phyloP scores from a whole-genome alignment of 2,329 filamentous ascomycete species.

The Scedosporium aurantiacum region DNA sequence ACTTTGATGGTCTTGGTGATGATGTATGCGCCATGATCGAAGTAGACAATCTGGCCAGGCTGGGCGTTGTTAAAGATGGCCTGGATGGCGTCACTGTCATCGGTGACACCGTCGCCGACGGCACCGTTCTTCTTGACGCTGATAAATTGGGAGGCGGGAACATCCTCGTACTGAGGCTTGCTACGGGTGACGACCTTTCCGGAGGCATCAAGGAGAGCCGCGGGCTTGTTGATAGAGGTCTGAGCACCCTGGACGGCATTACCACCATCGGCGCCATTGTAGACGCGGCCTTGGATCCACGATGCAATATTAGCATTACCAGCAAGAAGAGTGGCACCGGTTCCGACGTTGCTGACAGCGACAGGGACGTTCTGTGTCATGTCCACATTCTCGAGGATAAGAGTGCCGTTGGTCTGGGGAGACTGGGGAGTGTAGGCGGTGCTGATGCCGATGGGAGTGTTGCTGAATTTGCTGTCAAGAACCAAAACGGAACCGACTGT shows the following conservation, averaged over 20 bases:
- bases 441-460: constrained; percentile 65
- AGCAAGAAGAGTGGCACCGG: constrained; percentile 48
- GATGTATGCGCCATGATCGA: constrained; percentile 65
- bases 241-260: constrained; percentile 50
- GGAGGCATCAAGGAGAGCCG: constrained; percentile 47
- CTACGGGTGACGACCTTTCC: constrained; percentile 71
- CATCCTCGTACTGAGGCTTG: constrained; percentile 76
- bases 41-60: constrained; percentile 56
- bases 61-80: constrained; percentile 58
- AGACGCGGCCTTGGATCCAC: constrained; percentile 72
- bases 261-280: constrained; percentile 36
- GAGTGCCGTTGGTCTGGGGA: constrained; percentile 62
- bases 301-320: constrained; percentile 59
- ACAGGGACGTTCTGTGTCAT: constrained; percentile 55
- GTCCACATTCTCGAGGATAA: constrained; percentile 85
- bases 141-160: constrained; percentile 60
- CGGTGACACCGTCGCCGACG: constrained; percentile 75
- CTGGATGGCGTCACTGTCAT: constrained; percentile 81
- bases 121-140: constrained; percentile 76
- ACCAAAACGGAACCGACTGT: constrained; percentile 78
- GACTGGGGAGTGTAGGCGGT: constrained; percentile 58
- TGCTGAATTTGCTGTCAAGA: constrained; percentile 67
- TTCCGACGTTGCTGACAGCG: constrained; percentile 51
- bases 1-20: constrained; percentile 60
- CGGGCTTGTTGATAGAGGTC: constrained; percentile 49